Conservation (phyloP, 768 basidiomycete species). For the Boletus patriciae region DNA sequence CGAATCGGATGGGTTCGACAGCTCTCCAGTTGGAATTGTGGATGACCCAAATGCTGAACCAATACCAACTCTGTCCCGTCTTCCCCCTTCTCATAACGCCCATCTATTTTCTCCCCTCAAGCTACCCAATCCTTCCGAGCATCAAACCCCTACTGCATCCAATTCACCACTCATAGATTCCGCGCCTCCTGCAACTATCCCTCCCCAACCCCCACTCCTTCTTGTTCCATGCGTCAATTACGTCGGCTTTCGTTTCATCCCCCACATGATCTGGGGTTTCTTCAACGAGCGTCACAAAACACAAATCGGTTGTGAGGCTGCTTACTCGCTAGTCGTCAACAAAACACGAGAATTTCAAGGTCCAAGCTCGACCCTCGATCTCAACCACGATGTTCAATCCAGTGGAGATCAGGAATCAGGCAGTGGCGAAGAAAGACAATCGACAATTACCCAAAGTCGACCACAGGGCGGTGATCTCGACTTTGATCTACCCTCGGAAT, state of each 20-base stretch:
- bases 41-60: conserved; percentile 37
- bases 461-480: conserved; percentile 59
- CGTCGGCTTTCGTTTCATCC: conserved; percentile 81
- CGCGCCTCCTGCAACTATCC: conserved; percentile 55
- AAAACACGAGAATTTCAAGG: conserved; percentile 60
- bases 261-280: conserved; percentile 87
- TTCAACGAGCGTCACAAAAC: conserved; percentile 88
- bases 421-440: conserved; percentile 6
- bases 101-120: conserved; percentile 35
- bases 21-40: conserved; percentile 22
- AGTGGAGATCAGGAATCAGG: conserved; percentile 1
- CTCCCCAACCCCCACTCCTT: conserved; percentile 76
- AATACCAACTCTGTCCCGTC: conserved; percentile 42
- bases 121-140: conserved; percentile 21
- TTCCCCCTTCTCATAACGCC: conserved; percentile 35
- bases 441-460: not conserved
- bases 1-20: conserved; percentile 48
- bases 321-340: conserved; percentile 66
- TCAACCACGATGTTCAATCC: conserved; percentile 20
- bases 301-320: conserved; percentile 77
- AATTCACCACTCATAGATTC: conserved; percentile 37
- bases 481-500: conserved; percentile 68
- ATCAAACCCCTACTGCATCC: conserved; percentile 17
- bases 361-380: conserved; percentile 21
- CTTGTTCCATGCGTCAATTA: conserved; percentile 73